These are phyloP conservation scores for Cyclotella cryptica DNA, from an alignment of 108 stramenopile species.

Conservation along the genomic window DNA sequence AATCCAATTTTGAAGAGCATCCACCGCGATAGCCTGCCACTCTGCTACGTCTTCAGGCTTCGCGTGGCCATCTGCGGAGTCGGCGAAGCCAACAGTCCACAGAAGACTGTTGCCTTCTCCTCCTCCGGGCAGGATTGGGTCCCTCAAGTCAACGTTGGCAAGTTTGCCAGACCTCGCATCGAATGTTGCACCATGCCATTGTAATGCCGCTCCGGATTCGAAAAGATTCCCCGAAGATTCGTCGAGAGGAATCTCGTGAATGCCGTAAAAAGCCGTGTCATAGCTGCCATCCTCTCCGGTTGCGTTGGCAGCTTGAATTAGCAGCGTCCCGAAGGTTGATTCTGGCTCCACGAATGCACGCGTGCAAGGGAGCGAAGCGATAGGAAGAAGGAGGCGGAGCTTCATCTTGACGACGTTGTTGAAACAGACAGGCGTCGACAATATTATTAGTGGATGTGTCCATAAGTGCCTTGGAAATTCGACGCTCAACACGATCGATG, in stretches of 20 bases:
- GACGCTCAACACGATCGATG: too few species aligned
- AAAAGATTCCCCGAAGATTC: slow-evolving; percentile 2
- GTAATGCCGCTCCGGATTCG: not conserved
- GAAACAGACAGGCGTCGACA: too few species aligned
- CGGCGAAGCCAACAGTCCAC: slow-evolving; percentile 27
- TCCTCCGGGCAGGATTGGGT: slow-evolving; percentile 15
- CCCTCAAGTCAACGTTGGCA: slow-evolving; percentile 9
- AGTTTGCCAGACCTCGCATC: slow-evolving; percentile 33
- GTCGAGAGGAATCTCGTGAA: not conserved
- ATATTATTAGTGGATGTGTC: too few species aligned
- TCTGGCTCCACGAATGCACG: slow-evolving; percentile 3
- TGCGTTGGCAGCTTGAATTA: not conserved
- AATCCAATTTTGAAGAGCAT: slow-evolving; percentile 15
- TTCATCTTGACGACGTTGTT: not conserved
- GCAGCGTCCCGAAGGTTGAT: not conserved
- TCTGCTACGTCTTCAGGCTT: not conserved
- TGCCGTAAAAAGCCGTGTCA: not conserved
- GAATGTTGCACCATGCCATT: slow-evolving; percentile 2
- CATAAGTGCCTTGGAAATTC: too few species aligned
- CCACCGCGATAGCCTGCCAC: slow-evolving; percentile 4
- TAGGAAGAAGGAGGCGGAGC: not conserved
- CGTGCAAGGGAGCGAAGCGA: not conserved
- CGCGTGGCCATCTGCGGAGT: slow-evolving; percentile 14
- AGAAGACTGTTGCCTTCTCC: slow-evolving; percentile 20
- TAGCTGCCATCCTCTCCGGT: not conserved